A percentile compares a stretch with the other conserved stretches of the same genome.
Conservation (phyloP, 306 rosid genomes). For the Senna siamea region DNA sequence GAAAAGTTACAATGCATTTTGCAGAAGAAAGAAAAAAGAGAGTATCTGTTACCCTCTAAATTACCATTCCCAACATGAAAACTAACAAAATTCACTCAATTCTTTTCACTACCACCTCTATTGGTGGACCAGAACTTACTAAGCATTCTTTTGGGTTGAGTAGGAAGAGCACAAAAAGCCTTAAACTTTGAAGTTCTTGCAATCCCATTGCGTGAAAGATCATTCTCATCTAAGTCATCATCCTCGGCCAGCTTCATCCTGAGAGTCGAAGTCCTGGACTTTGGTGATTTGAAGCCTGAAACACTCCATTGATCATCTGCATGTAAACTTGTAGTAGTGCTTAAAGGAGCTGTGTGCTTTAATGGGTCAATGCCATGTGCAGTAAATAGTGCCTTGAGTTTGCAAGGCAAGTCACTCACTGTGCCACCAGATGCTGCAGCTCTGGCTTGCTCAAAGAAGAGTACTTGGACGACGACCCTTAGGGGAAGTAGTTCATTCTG, state of each 20-base stretch:
- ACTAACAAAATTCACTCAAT: conserved; percentile 57
- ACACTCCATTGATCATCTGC: conserved; percentile 85
- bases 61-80: conserved; percentile 42
- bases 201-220: conserved; percentile 45
- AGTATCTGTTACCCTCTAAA: conserved; percentile 58
- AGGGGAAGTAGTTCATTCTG: conserved; percentile 88
- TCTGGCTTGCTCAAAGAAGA: conserved; percentile 88
- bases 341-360: conserved; percentile 61
- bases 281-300: conserved; percentile 75
- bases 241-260: conserved; percentile 85
- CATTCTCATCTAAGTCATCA: conserved; percentile 58
- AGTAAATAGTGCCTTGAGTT: conserved; percentile 68
- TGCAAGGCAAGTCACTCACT: conserved; percentile 73
- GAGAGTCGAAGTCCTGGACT: conserved; percentile 65
- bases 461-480: conserved; percentile 87
- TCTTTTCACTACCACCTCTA: conserved; percentile 67
- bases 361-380: conserved; percentile 71
- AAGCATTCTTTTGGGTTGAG: conserved; percentile 70
- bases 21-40: conserved; percentile 31
- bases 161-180: conserved; percentile 58
- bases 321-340: conserved; percentile 62
- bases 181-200: conserved; percentile 59
- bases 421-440: conserved; percentile 70
- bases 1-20: conserved; percentile 54
- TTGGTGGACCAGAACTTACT: conserved; percentile 78